Conservation (phyloP, 2,329 filamentous ascomycete species). For the Periconia digitata region DNA sequence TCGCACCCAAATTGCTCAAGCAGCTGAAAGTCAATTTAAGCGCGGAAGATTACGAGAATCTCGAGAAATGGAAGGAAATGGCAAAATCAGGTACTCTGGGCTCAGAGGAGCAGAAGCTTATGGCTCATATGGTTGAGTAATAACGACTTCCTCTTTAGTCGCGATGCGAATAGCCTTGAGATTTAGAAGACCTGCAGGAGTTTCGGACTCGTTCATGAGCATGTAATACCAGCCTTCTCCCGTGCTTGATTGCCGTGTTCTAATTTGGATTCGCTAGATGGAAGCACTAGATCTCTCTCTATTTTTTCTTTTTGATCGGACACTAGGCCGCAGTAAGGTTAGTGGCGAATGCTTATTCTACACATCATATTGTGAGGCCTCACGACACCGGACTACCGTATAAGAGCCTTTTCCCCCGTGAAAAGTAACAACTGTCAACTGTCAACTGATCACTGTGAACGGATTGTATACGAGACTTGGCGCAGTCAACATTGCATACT, state of each 20-base stretch:
- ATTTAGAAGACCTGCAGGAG: too few relatives aligned
- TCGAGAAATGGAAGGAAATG: constrained; percentile 42
- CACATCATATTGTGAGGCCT: not conserved
- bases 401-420: not conserved
- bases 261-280: too few relatives aligned
- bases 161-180: too few relatives aligned
- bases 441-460: not conserved
- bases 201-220: too few relatives aligned
- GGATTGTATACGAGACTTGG: not conserved
- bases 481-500: not conserved
- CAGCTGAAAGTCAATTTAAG: constrained; percentile 28
- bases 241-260: too few relatives aligned
- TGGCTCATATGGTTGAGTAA: constrained; percentile 33
- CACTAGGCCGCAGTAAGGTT: not conserved
- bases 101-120: constrained; percentile 33
- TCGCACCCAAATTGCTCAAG: constrained; percentile 44
- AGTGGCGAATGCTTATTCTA: not conserved
- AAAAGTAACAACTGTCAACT: not conserved
- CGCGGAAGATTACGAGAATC: constrained; percentile 25
- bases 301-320: not conserved
- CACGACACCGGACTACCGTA: not conserved
- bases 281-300: not conserved
- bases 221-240: too few relatives aligned
- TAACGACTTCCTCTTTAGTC: too few relatives aligned
- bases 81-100: constrained; percentile 36